Evolutionary conservation across 495 filamentous ascomycete species (phyloP), one percentile per base, ranked within the genome.

Genomic region (Tuber aestivum): DNA sequence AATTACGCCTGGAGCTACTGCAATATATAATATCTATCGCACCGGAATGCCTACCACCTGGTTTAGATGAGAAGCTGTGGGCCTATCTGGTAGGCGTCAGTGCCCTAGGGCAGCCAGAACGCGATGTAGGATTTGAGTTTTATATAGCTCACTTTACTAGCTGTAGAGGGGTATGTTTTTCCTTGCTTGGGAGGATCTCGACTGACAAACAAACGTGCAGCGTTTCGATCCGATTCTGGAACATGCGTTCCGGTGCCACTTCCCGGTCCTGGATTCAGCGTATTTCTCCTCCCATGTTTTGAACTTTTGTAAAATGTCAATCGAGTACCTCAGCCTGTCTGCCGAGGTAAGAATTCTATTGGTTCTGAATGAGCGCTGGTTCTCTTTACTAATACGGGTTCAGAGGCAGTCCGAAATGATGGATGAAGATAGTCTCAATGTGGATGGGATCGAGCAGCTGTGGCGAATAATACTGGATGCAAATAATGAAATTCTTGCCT

Each of bases 401-500:
- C 50, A 69, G 35, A 21, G n/a, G 70, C 73, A 80, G 77, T 65
- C 75, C 35, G 77, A 78, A 71, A 70, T 69, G 44, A 75, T 79
- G 18, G 75, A 83, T 6, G 82, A 78, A 18, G 87, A 87, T 45
- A 83, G 87, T 75, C 84, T 90, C 35, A 80, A 86, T 21, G 87
- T 91, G 71, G 85, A 87, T 27, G 92, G 91, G 14, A 87, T 92
- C 71, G 92, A 95, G 72, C 87, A 93, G 65, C 86, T 97, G 70
- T 98, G 95, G 95, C 89, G 88, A 23, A 90, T 97, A 80, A 90
- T 95, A 27, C 82, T 97, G 70, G 90, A 87, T 32, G 90, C 92
- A 20, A 90, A 89, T 5, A 85, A 87, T n/a, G 87, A 88, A 69
- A 90, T 89, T 0, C 90, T 96, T 70, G 93, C 93, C 77, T 84